Conservation (phyloP, 1,139 yeast species). For the Candida labiduridarum region DNA sequence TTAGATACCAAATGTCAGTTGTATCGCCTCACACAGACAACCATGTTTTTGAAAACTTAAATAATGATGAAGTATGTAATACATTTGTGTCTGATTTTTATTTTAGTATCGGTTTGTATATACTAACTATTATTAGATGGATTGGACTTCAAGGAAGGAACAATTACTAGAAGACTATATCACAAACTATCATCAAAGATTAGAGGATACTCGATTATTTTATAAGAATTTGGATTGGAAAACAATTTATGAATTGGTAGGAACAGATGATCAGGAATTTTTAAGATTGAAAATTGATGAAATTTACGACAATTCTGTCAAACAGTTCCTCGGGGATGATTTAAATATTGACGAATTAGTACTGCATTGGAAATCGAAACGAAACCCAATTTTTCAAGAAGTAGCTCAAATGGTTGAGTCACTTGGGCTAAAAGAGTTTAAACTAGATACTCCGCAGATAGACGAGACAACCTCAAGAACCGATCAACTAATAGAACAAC, state of each 20-base stretch:
- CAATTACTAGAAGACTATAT: conserved; percentile 20
- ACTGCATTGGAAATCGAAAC: conserved; percentile 21
- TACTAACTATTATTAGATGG: conserved; percentile 13
- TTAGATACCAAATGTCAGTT: background rate
- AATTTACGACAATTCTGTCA: conserved; percentile 20
- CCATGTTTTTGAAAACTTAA: background rate
- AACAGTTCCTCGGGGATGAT: conserved; percentile 10
- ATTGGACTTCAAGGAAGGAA: conserved; percentile 25
- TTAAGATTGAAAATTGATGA: conserved; percentile 27
- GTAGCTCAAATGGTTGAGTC: conserved; percentile 22
- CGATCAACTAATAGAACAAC: background rate
- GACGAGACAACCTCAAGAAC: background rate
- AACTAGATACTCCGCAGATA: conserved; percentile 8
- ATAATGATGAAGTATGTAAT: conserved; percentile 6
- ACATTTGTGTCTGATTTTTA: background rate
- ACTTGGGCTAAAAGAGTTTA: conserved; percentile 19
- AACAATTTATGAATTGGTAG: conserved; percentile 16
- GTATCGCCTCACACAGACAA: background rate
- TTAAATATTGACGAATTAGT: conserved; percentile 10
- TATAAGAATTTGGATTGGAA: conserved; percentile 24
- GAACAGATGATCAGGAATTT: conserved; percentile 21
- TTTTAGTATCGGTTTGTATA: background rate
- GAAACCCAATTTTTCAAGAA: conserved; percentile 21
- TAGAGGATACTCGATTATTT: conserved; percentile 19
- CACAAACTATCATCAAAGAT: conserved; percentile 12